Evolutionary conservation across 2,329 filamentous ascomycete species (phyloP), one percentile per base, ranked within the genome.

Genomic region (Paecilomyces niveus): DNA sequence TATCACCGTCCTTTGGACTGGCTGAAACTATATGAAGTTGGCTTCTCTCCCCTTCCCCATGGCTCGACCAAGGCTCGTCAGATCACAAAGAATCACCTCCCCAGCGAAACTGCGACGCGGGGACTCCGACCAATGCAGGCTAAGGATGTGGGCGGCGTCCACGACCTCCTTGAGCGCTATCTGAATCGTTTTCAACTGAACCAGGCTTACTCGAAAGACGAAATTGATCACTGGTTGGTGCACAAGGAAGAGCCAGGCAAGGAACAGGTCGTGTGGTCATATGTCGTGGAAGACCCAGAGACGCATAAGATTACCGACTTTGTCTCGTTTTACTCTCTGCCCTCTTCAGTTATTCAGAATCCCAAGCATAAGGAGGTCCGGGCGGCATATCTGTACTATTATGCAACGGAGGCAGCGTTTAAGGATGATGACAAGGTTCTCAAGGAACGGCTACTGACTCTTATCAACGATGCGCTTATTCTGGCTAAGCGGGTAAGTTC

Each of bases 371-470:
- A 85, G 60, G 85, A 86, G 58, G 86, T 99, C 68, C 89, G 88
- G 64, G 94, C 93, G 3, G 94, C 94, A 31, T 99, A 99, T 76
- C 84, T 97, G 57, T 99, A 93, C 80, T 99, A 99, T 81, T 99
- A 99, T 72, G 94, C 90, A 58, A 89, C 89, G 6, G 91, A 96
- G 68, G 80, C 84, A 4, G 93, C 87, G 10, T 89, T 97, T 63
- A 70, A 70, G 2, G 70, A 72, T 21, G 68, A 79, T 52, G 78
- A 81, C 61, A 76, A 75, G 15, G 84, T 85, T 31, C 81, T 95
- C 65, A 92, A 92, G 77, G 78, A 81, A n/a, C 86, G 93, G 26
- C 82, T 99, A 62, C 92, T 95, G 72, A 77, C 81, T 52, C 80
- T 99, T 62, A 83, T 96, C 59, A 85, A 88, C 66, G 94, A 99